Base-by-base conservation (phyloP, 768 basidiomycete species). In the Coprinopsis sp. region DNA sequence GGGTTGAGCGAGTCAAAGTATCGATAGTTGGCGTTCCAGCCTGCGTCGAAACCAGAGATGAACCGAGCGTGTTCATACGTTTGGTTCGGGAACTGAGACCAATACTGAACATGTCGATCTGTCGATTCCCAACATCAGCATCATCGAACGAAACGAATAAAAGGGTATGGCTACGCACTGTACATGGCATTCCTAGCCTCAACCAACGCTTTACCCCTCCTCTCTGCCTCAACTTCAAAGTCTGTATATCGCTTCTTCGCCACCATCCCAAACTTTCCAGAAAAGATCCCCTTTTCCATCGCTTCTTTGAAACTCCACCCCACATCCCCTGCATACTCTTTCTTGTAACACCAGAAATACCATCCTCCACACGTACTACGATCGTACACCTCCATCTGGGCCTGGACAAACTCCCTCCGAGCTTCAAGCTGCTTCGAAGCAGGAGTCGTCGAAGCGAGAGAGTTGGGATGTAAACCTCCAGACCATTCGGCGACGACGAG, bases 341-440 rank as follows among this genome's bases (percentile, higher is more conserved):
- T 88, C 69, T 82, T 89, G 58, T 80, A 84, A 29, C 86, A 89
- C 90, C 90, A 90, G 59, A 86, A 91, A 67, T 82, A 91, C 76
- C 78, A 86, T 4, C 90, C 90, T 0, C 76, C 79, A 49, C 86
- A 84, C 28, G 64, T 54, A 37, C n/a, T n/a, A n/a, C 64, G 60
- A 47, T 89, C 86, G 50, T 77, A 91, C 30, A 87, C 54, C 16
- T 70, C 73, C 38, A 90, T 63, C 60, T 92, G 80, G 3, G 87
- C 82, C 14, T 69, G 59, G 3, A 84, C 69, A 49, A 78, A 91
- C 14, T 58, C 56, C 25, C 64, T 58, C 12, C 66, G 62, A 14
- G 77, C 77, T 14, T 71, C 68, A 0, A 49, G 47, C 23, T 52
- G 54, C 2, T 65, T 64, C 2, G 59, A 54, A 6, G n/a, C n/a